phyloP scores from a whole-genome alignment of 2,329 filamentous ascomycete genomes.

The Pseudomassariella vexata region DNA sequence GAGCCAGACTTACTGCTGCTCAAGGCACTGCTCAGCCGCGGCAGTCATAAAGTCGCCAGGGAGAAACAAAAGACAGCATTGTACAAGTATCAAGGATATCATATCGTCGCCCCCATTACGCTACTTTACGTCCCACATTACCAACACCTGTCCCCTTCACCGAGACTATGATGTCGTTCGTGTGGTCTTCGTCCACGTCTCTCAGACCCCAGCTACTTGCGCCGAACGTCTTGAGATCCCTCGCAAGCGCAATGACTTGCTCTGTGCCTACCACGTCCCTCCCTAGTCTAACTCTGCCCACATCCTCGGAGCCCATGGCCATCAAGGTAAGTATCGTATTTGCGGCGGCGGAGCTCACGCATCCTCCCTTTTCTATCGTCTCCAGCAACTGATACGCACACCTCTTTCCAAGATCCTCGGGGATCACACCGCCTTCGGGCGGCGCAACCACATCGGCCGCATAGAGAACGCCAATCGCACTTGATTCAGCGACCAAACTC shows the following conservation, averaged over 20 bases:
- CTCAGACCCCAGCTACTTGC: conserved; percentile 86
- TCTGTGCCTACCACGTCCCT: conserved; percentile 77
- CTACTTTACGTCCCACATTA: conserved; percentile 89
- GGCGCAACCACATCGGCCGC: conserved; percentile 77
- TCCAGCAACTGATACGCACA: conserved; percentile 89
- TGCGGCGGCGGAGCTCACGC: conserved; percentile 66
- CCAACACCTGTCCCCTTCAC: conserved; percentile 91
- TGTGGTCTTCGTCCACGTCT: conserved; percentile 61
- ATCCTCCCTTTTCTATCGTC: conserved; percentile 75
- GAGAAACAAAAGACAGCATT: conserved; percentile 16
- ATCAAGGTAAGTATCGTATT: conserved; percentile 79
- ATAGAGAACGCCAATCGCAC: conserved; percentile 71
- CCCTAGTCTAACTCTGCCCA: conserved; percentile 78
- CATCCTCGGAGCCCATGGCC: conserved; percentile 97
- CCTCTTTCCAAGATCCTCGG: conserved; percentile 83
- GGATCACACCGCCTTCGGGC: conserved; percentile 71
- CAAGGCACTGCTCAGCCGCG: conserved; percentile 13
- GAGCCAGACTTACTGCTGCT: conserved; percentile 25
- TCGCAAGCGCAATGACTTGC: conserved; percentile 70
- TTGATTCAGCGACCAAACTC: conserved; percentile 88
- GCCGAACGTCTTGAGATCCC: conserved; percentile 85
- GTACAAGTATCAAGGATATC: conserved; percentile 22
- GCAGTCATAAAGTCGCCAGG: conserved; percentile 8
- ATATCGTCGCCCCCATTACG: conserved; percentile 29
- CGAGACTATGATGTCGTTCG: conserved; percentile 74